Conservation (phyloP, 1,139 yeast genomes). For the Lodderomyces metapsilosis region DNA sequence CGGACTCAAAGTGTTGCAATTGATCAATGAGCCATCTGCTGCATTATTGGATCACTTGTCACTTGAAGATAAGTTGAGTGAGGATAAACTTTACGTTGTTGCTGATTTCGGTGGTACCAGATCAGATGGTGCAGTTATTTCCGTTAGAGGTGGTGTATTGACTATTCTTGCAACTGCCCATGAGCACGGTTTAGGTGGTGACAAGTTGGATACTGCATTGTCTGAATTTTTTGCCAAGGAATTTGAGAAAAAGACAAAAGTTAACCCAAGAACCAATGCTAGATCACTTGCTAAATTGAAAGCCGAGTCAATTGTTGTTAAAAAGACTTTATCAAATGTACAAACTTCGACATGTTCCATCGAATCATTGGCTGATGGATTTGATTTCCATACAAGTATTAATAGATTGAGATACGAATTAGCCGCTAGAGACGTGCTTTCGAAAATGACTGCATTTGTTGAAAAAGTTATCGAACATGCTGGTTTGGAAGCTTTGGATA, state of each 20-base stretch:
- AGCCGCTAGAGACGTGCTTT: constrained; percentile 74
- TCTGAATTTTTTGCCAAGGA: constrained; percentile 88
- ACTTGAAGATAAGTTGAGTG: constrained; percentile 51
- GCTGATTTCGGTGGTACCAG: constrained; percentile 97
- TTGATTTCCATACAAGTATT: constrained; percentile 87
- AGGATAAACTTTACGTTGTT: constrained; percentile 84
- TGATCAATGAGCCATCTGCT: constrained; percentile 90
- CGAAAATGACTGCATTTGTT: constrained; percentile 74
- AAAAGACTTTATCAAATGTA: constrained; percentile 91
- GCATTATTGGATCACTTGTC: constrained; percentile 79
- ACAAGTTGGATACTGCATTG: constrained; percentile 74
- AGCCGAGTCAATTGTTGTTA: constrained; percentile 80
- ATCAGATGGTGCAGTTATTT: constrained; percentile 92
- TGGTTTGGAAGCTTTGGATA: constrained; percentile 76
- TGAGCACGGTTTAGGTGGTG: constrained; percentile 85
- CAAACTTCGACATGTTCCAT: constrained; percentile 88
- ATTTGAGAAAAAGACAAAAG: constrained; percentile 82
- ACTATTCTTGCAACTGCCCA: constrained; percentile 88
- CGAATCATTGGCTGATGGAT: constrained; percentile 92
- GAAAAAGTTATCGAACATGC: constrained; percentile 79
- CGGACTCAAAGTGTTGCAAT: constrained; percentile 79
- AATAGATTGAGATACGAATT: constrained; percentile 94
- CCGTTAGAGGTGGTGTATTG: constrained; percentile 91
- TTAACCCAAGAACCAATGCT: constrained; percentile 76
- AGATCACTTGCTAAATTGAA: constrained; percentile 87